Conservation (phyloP, 1,284 basidiomycete species). For the Gymnopus androsaceus region DNA sequence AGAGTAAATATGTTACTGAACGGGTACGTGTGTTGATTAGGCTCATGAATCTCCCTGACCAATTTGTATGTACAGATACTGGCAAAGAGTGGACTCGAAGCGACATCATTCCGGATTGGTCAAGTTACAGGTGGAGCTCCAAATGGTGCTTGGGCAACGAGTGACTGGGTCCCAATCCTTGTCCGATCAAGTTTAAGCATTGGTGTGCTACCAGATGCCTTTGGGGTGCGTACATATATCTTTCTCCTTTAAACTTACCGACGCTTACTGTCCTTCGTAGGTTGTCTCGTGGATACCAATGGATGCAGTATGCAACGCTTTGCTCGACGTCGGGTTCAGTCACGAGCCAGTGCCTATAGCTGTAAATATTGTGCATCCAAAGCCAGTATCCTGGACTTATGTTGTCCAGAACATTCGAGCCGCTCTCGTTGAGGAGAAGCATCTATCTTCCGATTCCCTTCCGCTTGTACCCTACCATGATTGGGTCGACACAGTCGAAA, state of each 20-base stretch:
- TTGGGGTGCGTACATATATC: conserved; percentile 5
- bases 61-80: too few species aligned
- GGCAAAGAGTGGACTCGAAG: too few species aligned
- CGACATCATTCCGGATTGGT: too few species aligned
- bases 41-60: too few species aligned
- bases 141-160: too few species aligned
- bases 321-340: conserved; percentile 26
- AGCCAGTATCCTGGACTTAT: conserved; percentile 23
- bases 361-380: conserved; percentile 32
- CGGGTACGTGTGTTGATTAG: too few species aligned
- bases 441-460: conserved; percentile 10
- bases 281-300: conserved; percentile 31
- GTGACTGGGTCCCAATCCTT: too few species aligned
- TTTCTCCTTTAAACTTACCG: neutral
- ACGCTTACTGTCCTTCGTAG: conserved; percentile 11
- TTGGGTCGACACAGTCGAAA: conserved; percentile 27
- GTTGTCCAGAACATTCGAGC: conserved; percentile 25
- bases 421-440: conserved; percentile 13
- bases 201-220: too few species aligned
- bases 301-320: conserved; percentile 26
- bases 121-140: too few species aligned
- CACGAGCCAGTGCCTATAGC: conserved; percentile 14
- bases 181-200: too few species aligned
- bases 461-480: conserved; percentile 25
- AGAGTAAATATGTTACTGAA: too few species aligned